phyloP scores from a whole-genome alignment of 306 rosid genomes.

The Sindora glabra region DNA sequence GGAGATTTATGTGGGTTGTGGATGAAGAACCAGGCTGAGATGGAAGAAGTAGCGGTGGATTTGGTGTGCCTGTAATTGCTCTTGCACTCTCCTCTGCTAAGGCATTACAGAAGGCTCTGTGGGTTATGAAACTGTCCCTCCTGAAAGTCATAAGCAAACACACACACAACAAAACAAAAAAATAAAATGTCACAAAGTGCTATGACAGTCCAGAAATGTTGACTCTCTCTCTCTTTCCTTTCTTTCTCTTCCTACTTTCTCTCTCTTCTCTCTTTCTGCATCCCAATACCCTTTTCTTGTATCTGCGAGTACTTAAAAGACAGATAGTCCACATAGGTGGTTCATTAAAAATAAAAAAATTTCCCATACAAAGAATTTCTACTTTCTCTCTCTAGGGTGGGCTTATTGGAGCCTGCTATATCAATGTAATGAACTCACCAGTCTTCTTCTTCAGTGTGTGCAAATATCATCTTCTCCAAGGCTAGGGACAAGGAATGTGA shows the following conservation, averaged over 20 bases:
- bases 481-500: background rate
- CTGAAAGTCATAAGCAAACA: conserved; percentile 34
- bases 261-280: background rate
- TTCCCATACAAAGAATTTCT: background rate
- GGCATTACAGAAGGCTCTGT: conserved; percentile 99
- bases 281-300: background rate
- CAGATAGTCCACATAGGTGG: conserved; percentile 5
- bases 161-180: conserved; percentile 16
- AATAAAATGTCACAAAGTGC: conserved; percentile 15
- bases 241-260: background rate
- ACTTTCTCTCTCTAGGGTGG: conserved; percentile 2
- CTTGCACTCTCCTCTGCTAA: conserved; percentile 89
- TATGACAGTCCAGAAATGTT: conserved; percentile 17
- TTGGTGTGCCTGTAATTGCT: conserved; percentile 22
- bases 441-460: background rate
- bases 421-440: background rate
- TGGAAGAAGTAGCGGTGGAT: conserved; percentile 32
- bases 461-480: background rate
- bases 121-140: conserved; percentile 97
- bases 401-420: background rate
- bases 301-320: background rate
- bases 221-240: conserved; percentile 14
- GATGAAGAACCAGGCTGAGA: conserved; percentile 21
- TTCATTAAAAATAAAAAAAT: background rate
- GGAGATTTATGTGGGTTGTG: conserved; percentile 31